A percentile compares a stretch with the other conserved stretches of the same genome.
These are phyloP conservation scores for Wallacemonas rigidus DNA, from an alignment of 208 protist genomes.

Conservation along the genomic window DNA sequence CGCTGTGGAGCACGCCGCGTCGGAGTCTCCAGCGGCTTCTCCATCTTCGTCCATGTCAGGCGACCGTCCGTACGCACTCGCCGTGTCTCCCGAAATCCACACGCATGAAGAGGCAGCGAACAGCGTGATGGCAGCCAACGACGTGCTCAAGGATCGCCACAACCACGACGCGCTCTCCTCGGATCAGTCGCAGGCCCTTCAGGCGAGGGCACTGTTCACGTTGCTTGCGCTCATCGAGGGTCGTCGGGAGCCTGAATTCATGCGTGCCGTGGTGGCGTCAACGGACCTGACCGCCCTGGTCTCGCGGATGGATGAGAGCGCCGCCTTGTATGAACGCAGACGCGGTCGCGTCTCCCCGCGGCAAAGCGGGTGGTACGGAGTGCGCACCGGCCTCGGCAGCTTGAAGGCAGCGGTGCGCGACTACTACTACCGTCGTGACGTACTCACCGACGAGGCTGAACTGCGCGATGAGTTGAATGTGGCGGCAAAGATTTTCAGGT, in stretches of 20 bases:
- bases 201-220: slow-evolving; percentile 38
- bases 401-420: slow-evolving; percentile 35
- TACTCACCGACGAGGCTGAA: slow-evolving; percentile 39
- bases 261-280: slow-evolving; percentile 31
- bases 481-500: slow-evolving; percentile 55
- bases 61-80: background rate
- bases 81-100: background rate
- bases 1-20: background rate
- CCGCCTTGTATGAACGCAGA: slow-evolving; percentile 26
- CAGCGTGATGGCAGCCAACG: background rate
- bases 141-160: background rate
- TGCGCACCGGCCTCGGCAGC: slow-evolving; percentile 17
- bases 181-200: slow-evolving; percentile 13
- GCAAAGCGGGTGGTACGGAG: slow-evolving; percentile 8
- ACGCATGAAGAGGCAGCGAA: background rate
- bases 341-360: slow-evolving; percentile 27
- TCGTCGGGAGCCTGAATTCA: slow-evolving; percentile 39
- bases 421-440: slow-evolving; percentile 28
- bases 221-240: slow-evolving; percentile 60
- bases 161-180: background rate
- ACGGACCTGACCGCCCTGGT: slow-evolving; percentile 37
- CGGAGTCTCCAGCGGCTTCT: background rate
- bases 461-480: slow-evolving; percentile 50
- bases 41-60: background rate
- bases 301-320: slow-evolving; percentile 50